Evolutionary conservation across 805 yeast genomes (phyloP).

Genomic region (Wickerhamomyces alni): DNA sequence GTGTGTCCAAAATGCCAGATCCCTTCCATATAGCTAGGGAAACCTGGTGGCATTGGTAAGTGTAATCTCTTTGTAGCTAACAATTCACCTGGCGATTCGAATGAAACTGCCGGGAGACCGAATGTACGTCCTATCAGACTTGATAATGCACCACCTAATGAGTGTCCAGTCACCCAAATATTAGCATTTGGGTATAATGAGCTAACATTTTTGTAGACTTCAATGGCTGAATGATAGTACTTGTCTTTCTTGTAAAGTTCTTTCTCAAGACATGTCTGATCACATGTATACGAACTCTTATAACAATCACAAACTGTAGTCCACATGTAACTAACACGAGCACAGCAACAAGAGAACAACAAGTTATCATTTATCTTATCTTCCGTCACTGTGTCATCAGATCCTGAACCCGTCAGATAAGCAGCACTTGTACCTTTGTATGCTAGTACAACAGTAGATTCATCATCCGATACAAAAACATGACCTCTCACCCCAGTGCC

Average conservation of each 20-base stretch:
- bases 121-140: slow-evolving; percentile 79
- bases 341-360: slow-evolving; percentile 93
- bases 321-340: slow-evolving; percentile 87
- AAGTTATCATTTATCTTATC: slow-evolving; percentile 87
- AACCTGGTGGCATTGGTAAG: slow-evolving; percentile 89
- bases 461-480: slow-evolving; percentile 62
- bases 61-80: slow-evolving; percentile 80
- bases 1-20: slow-evolving; percentile 96
- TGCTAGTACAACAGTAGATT: slow-evolving; percentile 63
- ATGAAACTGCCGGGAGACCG: slow-evolving; percentile 85
- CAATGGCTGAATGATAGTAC: slow-evolving; percentile 75
- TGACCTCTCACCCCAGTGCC: slow-evolving; percentile 86
- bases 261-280: slow-evolving; percentile 77
- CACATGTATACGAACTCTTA: slow-evolving; percentile 76
- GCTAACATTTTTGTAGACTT: slow-evolving; percentile 69
- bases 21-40: slow-evolving; percentile 70
- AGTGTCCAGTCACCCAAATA: slow-evolving; percentile 93
- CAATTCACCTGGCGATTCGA: slow-evolving; percentile 90
- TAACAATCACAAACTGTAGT: slow-evolving; percentile 94
- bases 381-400: slow-evolving; percentile 74
- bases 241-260: slow-evolving; percentile 71
- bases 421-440: slow-evolving; percentile 92
- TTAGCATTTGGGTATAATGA: slow-evolving; percentile 59
- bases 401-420: slow-evolving; percentile 66
- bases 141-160: slow-evolving; percentile 86